Evolutionary conservation across 202 grass and related monocot genomes (phyloP), one percentile per base, ranked within the genome.

Genomic region (Brachypodium distachyon): DNA sequence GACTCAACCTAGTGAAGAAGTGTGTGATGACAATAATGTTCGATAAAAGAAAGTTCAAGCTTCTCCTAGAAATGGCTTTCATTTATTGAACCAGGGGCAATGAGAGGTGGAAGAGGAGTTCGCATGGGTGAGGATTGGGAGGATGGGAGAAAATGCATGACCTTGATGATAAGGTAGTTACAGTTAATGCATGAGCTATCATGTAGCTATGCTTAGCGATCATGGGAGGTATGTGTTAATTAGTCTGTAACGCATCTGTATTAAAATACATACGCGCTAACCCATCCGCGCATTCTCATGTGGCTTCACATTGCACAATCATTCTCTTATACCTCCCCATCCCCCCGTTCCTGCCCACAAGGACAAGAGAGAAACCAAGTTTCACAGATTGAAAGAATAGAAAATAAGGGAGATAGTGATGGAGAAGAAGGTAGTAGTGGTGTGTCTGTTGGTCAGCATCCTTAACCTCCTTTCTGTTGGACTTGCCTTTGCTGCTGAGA

Each of bases 401-500:
- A 47, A 68, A 51, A 6, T n/a, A 36, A 55, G 33, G 32, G 66
- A 47, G 22, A 36, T 29, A 61, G 48, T 44, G 27, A 86, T 86
- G 87, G 87, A 90, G 78, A 82, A 43, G 63, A 90, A 67, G 44
- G 87, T 34, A 8, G 47, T 62, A 18, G 34, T 86, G 23, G 74
- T 90, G 57, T 90, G 87, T 41, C 66, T 41, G 6, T 18, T 67
- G 9, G 73, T 79, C 40, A 49, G 74, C 10, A 76, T 90, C 52
- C 78, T 90, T 7, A 83, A 83, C 12, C 31, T 90, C 27, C 54
- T 85, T 9, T 90, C 87, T 11, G 78, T 60, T 23, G 78, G 67
- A 10, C 87, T 90, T 21, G 87, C 74, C 22, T 78, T 90, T 2
- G 87, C 87, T 22, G 83, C 78, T 19, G 83, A 90, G 76, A 83